A percentile compares a stretch with the other conserved stretches of the same genome.
Evolutionary conservation across 2,329 filamentous ascomycete species (phyloP).

Genomic region (Metarhizium sp.): DNA sequence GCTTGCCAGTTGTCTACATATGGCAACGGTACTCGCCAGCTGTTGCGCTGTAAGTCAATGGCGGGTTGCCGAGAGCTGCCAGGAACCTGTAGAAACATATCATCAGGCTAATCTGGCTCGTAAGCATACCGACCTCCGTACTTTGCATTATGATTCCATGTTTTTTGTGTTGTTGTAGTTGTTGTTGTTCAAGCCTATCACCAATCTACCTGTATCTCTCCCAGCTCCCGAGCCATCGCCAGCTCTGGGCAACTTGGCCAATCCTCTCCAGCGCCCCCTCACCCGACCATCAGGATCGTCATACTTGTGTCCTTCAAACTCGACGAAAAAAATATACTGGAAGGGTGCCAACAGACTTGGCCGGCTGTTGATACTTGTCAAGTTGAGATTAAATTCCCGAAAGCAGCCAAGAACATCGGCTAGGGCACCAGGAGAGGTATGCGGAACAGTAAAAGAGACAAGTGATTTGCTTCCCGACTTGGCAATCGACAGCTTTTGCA

Average conservation of each 20-base stretch:
- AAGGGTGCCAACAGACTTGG: slow-evolving; percentile 69
- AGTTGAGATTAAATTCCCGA: slow-evolving; percentile 60
- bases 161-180: neutral
- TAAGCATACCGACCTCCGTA: neutral
- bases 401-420: slow-evolving; percentile 76
- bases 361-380: slow-evolving; percentile 84
- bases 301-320: slow-evolving; percentile 59
- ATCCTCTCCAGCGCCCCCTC: slow-evolving; percentile 51
- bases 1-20: neutral
- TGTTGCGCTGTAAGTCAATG: neutral
- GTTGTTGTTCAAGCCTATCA: slow-evolving; percentile 7
- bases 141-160: neutral
- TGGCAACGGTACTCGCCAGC: neutral
- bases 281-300: slow-evolving; percentile 48
- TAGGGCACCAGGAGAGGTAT: slow-evolving; percentile 69
- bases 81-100: neutral
- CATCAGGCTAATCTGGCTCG: neutral
- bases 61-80: neutral
- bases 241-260: slow-evolving; percentile 45
- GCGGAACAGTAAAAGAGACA: slow-evolving; percentile 74
- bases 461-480: slow-evolving; percentile 53
- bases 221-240: slow-evolving; percentile 66
- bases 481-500: slow-evolving; percentile 16
- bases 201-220: slow-evolving; percentile 19
- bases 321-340: slow-evolving; percentile 92